phyloP scores from a whole-genome alignment of 768 basidiomycete genomes.

The Imleria badia region DNA sequence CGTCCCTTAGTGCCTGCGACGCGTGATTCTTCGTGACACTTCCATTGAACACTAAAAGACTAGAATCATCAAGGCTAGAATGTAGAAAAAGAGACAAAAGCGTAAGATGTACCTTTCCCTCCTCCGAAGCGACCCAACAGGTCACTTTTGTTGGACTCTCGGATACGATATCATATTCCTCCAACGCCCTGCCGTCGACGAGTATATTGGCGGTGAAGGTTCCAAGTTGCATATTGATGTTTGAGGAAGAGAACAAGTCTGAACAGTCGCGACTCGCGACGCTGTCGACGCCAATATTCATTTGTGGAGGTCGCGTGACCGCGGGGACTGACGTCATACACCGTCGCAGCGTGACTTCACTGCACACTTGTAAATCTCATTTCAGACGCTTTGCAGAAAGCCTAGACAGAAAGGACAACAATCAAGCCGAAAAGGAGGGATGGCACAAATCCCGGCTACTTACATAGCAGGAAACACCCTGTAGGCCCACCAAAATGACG shows the following conservation, averaged over 20 bases:
- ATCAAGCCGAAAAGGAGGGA: no score
- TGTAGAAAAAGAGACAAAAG: not conserved
- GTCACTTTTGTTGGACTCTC: slow-evolving; percentile 11
- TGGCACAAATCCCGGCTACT: no score
- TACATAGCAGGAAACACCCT: no score
- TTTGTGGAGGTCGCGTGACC: no score
- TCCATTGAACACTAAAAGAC: slow-evolving; percentile 16
- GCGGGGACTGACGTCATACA: no score
- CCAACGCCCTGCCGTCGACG: slow-evolving; percentile 10
- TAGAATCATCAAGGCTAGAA: not conserved
- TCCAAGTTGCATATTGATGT: slow-evolving; percentile 14
- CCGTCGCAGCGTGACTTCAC: no score
- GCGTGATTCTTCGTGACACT: not conserved
- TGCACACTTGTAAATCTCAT: no score
- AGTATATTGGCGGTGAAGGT: slow-evolving; percentile 12
- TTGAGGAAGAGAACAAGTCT: not conserved
- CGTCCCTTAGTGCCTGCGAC: not conserved
- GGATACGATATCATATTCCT: slow-evolving; percentile 11
- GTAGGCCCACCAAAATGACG: no score
- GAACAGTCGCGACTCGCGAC: not conserved
- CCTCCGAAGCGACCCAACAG: slow-evolving; percentile 25
- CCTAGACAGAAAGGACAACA: no score
- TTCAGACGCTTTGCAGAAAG: no score
- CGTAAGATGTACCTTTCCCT: slow-evolving; percentile 14
- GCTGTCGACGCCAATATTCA: not conserved